phyloP scores from a whole-genome alignment of 768 basidiomycete genomes.

The Xerocomus spinulosus region DNA sequence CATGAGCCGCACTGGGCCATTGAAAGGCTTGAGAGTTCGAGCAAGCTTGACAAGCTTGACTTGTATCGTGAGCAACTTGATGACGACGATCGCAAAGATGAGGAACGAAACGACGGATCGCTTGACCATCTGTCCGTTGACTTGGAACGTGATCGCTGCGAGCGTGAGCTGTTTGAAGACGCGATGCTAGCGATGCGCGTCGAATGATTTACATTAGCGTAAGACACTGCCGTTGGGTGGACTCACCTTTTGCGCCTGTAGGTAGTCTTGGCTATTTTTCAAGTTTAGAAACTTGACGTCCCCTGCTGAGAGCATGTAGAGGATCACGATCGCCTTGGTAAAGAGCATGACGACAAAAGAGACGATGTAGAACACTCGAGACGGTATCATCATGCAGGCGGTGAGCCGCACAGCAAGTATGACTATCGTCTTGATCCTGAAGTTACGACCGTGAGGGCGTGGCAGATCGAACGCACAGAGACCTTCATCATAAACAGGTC shows the following conservation, averaged over 20 bases:
- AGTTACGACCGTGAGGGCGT: not conserved
- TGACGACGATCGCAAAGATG: constrained; percentile 28
- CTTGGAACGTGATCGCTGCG: constrained; percentile 26
- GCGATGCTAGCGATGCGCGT: constrained; percentile 10
- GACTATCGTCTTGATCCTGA: not conserved
- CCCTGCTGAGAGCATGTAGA: constrained; percentile 20
- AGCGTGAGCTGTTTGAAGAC: constrained; percentile 23
- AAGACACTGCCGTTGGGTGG: not conserved
- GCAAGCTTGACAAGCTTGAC: constrained; percentile 28
- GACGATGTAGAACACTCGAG: constrained; percentile 11
- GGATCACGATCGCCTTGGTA: constrained; percentile 16
- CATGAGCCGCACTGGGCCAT: constrained; percentile 22
- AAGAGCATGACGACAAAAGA: constrained; percentile 17
- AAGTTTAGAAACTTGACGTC: constrained; percentile 12
- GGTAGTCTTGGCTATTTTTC: constrained; percentile 19
- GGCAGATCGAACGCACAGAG: not conserved
- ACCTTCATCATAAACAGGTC: constrained; percentile 3
- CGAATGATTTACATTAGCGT: not conserved
- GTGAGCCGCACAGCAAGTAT: not conserved
- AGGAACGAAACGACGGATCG: constrained; percentile 27
- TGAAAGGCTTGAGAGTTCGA: constrained; percentile 24
- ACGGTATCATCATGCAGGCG: constrained; percentile 13
- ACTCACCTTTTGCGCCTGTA: constrained; percentile 19
- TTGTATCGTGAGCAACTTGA: constrained; percentile 28
- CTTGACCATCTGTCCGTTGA: constrained; percentile 26